Evolutionary conservation across 2,329 filamentous ascomycete genomes (phyloP).

Genomic region (Phaeoacremonium minimum): DNA sequence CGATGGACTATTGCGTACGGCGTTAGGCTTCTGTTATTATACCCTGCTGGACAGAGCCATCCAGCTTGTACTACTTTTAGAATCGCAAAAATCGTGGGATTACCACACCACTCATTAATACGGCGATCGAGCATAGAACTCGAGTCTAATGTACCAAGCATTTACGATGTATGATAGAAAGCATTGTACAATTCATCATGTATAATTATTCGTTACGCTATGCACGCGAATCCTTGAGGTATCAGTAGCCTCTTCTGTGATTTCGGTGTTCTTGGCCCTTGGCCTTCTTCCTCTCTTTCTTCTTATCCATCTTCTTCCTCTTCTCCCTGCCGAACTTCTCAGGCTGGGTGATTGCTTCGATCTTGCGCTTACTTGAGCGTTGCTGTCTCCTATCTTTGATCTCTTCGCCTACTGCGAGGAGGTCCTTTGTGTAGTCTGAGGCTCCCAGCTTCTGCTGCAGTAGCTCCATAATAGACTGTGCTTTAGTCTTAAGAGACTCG

Average conservation of each 20-base stretch:
- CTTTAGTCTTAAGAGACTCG: slow-evolving; percentile 66
- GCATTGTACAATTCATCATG: background rate
- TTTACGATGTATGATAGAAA: background rate
- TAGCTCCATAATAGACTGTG: slow-evolving; percentile 73
- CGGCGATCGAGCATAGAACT: too few relatives aligned
- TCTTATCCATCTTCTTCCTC: slow-evolving; percentile 77
- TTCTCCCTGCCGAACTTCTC: slow-evolving; percentile 76
- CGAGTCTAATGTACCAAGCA: too few relatives aligned
- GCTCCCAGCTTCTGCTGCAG: slow-evolving; percentile 83
- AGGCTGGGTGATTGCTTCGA: slow-evolving; percentile 79
- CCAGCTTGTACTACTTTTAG: too few relatives aligned
- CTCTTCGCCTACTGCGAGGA: slow-evolving; percentile 68
- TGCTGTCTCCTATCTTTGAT: slow-evolving; percentile 70
- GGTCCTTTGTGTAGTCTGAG: slow-evolving; percentile 68
- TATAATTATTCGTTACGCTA: slow-evolving; percentile 5
- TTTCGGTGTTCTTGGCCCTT: slow-evolving; percentile 69
- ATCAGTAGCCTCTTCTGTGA: slow-evolving; percentile 65
- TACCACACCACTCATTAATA: too few relatives aligned
- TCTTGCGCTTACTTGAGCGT: slow-evolving; percentile 78
- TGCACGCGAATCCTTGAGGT: too few relatives aligned
- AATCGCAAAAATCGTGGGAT: too few relatives aligned
- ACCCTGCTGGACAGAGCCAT: too few relatives aligned
- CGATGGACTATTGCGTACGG: background rate
- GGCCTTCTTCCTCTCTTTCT: slow-evolving; percentile 78
- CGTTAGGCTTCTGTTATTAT: too few relatives aligned